Base-by-base conservation (phyloP, 768 basidiomycete genomes). In the Fistulinella prunicolor region DNA sequence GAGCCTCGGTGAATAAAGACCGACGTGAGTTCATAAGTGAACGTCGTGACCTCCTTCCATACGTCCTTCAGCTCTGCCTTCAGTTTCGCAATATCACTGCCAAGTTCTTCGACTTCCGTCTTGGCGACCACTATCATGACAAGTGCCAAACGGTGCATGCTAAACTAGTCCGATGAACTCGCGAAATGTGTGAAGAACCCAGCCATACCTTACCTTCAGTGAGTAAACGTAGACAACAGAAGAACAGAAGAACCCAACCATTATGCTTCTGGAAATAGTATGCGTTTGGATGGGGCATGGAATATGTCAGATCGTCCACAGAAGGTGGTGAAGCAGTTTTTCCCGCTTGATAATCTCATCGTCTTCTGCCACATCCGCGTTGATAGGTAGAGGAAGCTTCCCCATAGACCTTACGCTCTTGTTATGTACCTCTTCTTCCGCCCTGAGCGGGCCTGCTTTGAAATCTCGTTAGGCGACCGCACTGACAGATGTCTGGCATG, bases 1-100 rank as follows among this genome's bases (percentile, higher is more conserved):
- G 85, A 79, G 40, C 94, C 94, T 23, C 94, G 85, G 66, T 98
- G 94, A 50, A 97, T 87, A 73, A 92, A 98, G 17, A 97, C 95
- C 9, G 91, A 89, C 0, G 90, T 92, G 37, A 98, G 77, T 61
- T 96, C 91, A 63, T 96, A 98, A 24, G 85, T 83, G 8, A 80
- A 81, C 24, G 75, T 69, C 14, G 64, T 76, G 37, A 82, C 81
- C 54, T 83, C 79, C 38, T 69, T 70, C 94, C 94, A 97, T 1
- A 93, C 59, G 1, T 65, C 66, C 57, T 94, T 90, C 28, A 95
- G 66, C 47, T 85, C 78, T 28, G 73, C 70, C 65, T 91, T 90
- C 42, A 92, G 74, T 30, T 59, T 58, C 19, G 68, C 67, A 6
- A 80, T 76, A 4, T 73, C 73, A 16, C 60, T 62, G 14, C 81